Percentiles rank a stretch among this genome's conserved stretches.
Conservation (phyloP, 2,329 filamentous ascomycete genomes). For the Fusarium albosuccineum region DNA sequence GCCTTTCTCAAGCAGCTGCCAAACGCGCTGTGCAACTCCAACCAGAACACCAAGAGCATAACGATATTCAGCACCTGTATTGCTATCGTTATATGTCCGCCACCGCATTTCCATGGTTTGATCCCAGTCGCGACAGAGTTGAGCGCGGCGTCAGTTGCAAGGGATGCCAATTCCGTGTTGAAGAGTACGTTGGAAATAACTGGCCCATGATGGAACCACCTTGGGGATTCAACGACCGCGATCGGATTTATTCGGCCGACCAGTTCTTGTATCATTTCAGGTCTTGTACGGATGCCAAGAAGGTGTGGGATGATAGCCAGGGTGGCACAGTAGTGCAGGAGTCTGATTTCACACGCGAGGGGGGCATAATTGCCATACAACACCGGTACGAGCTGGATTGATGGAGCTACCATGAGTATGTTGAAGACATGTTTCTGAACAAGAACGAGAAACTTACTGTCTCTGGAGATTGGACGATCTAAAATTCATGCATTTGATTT, state of each 20-base stretch:
- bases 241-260: conserved; percentile 7
- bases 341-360: conserved; percentile 6
- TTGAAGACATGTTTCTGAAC: too few species aligned
- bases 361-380: neutral
- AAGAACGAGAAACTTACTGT: too few species aligned
- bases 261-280: conserved; percentile 19
- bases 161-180: conserved; percentile 26
- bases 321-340: neutral
- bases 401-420: neutral
- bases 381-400: conserved; percentile 7
- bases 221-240: conserved; percentile 26
- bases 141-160: conserved; percentile 20
- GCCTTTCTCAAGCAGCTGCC: neutral
- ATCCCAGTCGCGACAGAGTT: neutral
- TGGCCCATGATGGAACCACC: neutral
- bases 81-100: conserved; percentile 26
- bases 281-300: conserved; percentile 1
- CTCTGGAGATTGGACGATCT: too few species aligned
- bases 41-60: conserved; percentile 1
- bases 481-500: too few species aligned
- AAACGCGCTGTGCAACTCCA: neutral
- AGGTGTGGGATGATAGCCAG: conserved; percentile 10
- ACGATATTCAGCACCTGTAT: conserved; percentile 1
- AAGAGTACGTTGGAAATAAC: neutral
- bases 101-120: conserved; percentile 13